These are phyloP conservation scores for Hevea brasiliensis DNA, from an alignment of 345 rosid species.

Conservation along the genomic window DNA sequence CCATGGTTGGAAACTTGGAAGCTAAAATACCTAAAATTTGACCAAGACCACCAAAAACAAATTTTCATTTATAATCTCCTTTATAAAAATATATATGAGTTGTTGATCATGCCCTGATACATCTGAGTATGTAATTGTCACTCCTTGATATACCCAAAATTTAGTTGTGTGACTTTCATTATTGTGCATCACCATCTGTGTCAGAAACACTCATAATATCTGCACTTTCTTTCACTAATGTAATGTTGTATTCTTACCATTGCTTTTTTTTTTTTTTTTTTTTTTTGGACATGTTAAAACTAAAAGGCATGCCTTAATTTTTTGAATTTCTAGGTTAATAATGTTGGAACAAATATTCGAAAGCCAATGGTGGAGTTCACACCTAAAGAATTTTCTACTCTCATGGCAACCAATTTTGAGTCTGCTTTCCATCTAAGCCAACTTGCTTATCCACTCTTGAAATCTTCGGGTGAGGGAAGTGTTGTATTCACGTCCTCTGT, in stretches of 20 bases:
- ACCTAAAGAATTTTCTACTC: slow-evolving; percentile 52
- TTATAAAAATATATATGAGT: background rate
- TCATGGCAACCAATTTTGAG: slow-evolving; percentile 68
- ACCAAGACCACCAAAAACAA: background rate
- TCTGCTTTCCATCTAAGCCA: slow-evolving; percentile 73
- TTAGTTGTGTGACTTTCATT: background rate
- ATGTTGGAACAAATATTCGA: slow-evolving; percentile 71
- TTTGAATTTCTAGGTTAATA: slow-evolving; percentile 49
- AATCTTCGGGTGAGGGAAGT: slow-evolving; percentile 53
- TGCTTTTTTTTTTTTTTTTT: too few species aligned
- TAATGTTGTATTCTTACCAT: background rate
- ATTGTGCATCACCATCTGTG: background rate
- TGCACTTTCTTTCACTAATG: background rate
- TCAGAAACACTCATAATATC: background rate
- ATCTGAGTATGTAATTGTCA: background rate
- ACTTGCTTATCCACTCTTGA: slow-evolving; percentile 66
- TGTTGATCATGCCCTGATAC: background rate
- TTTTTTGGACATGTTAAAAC: background rate
- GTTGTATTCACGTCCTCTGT: slow-evolving; percentile 76
- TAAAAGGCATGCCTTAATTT: background rate
- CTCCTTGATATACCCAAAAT: background rate
- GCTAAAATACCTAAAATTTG: background rate
- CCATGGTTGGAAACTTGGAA: background rate
- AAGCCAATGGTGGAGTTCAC: slow-evolving; percentile 66
- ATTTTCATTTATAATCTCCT: background rate